Evolutionary conservation across 2,329 filamentous ascomycete genomes (phyloP).

Genomic region (Verticillium longisporum): DNA sequence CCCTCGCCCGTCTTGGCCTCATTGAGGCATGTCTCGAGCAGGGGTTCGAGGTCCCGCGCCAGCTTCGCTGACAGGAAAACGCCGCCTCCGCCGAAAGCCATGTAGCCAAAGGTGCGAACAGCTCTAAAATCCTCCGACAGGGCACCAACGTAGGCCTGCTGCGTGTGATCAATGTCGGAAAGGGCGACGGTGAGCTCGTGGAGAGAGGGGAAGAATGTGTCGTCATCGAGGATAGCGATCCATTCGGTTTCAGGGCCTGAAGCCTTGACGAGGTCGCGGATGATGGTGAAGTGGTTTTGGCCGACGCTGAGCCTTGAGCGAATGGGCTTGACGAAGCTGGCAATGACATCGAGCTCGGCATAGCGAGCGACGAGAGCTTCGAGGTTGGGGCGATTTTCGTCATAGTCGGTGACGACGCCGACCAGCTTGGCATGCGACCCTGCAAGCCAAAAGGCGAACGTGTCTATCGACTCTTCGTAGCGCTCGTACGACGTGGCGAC

Average conservation of each 20-base stretch:
- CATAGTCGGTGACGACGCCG: slow-evolving; percentile 39
- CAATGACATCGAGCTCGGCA: slow-evolving; percentile 22
- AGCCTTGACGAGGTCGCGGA: slow-evolving; percentile 40
- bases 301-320: slow-evolving; percentile 32
- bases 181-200: slow-evolving; percentile 41
- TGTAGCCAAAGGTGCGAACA: slow-evolving; percentile 45
- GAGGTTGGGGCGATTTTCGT: slow-evolving; percentile 17
- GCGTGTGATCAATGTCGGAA: slow-evolving; percentile 36
- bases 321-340: slow-evolving; percentile 24
- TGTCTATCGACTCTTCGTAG: slow-evolving; percentile 39
- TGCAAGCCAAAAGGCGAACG: slow-evolving; percentile 50
- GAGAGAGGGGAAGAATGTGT: slow-evolving; percentile 56
- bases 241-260: slow-evolving; percentile 39
- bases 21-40: slow-evolving; percentile 41
- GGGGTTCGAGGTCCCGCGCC: slow-evolving; percentile 35
- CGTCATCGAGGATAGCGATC: slow-evolving; percentile 54
- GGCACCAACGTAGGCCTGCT: slow-evolving; percentile 47
- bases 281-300: slow-evolving; percentile 50
- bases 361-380: slow-evolving; percentile 21
- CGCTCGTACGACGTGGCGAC: slow-evolving; percentile 47
- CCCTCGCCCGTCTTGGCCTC: slow-evolving; percentile 34
- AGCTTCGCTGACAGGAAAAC: slow-evolving; percentile 50
- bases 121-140: slow-evolving; percentile 49
- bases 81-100: slow-evolving; percentile 56
- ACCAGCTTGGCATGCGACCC: slow-evolving; percentile 44